A percentile compares a stretch with the other conserved stretches of the same genome.
These are phyloP conservation scores for Neocucurbitaria cava DNA, from an alignment of 2,329 filamentous ascomycete genomes.

Conservation along the genomic window DNA sequence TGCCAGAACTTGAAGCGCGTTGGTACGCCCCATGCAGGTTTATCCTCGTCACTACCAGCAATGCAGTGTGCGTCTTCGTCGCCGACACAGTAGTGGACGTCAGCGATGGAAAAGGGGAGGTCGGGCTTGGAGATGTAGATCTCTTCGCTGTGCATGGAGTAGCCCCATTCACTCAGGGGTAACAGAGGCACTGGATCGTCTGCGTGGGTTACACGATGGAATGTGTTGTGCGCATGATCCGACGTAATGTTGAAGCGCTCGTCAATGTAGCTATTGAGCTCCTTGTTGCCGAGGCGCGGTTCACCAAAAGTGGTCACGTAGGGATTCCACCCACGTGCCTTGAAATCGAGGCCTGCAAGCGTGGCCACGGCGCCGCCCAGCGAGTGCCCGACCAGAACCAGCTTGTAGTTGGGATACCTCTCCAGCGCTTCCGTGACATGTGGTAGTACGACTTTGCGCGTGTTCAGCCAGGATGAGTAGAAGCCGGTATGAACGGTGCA, in stretches of 20 bases:
- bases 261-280: slow-evolving; percentile 62
- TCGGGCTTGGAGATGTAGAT: slow-evolving; percentile 79
- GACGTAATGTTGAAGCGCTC: slow-evolving; percentile 52
- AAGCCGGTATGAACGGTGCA: slow-evolving; percentile 96
- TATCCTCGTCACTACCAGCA: slow-evolving; percentile 58
- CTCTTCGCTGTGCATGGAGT: slow-evolving; percentile 82
- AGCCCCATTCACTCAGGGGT: slow-evolving; percentile 88
- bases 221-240: slow-evolving; percentile 49
- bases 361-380: slow-evolving; percentile 91
- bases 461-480: slow-evolving; percentile 80
- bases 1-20: slow-evolving; percentile 82
- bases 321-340: slow-evolving; percentile 76
- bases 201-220: slow-evolving; percentile 82
- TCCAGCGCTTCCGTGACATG: slow-evolving; percentile 66
- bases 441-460: slow-evolving; percentile 72
- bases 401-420: slow-evolving; percentile 71
- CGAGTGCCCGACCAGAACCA: slow-evolving; percentile 87
- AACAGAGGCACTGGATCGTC: slow-evolving; percentile 89
- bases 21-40: slow-evolving; percentile 49
- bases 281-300: slow-evolving; percentile 68
- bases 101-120: slow-evolving; percentile 70
- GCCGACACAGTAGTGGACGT: slow-evolving; percentile 76
- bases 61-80: slow-evolving; percentile 76
- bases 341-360: slow-evolving; percentile 83
- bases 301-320: slow-evolving; percentile 91